Conservation (phyloP, 306 rosid genomes). For the Sicyos edulis region DNA sequence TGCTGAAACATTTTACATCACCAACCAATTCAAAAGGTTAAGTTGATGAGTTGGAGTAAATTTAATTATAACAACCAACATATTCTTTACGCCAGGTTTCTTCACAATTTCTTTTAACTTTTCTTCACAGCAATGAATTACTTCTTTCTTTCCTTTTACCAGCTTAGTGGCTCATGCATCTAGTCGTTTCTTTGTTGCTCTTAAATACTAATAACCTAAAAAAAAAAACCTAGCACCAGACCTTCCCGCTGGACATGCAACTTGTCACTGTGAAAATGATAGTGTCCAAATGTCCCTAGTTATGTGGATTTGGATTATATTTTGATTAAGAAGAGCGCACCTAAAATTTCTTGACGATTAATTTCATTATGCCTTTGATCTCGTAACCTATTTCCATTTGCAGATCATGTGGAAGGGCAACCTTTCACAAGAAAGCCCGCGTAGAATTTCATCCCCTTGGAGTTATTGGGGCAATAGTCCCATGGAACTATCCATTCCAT, state of each 20-base stretch:
- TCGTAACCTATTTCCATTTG: constrained; percentile 19
- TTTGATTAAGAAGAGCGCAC: neutral
- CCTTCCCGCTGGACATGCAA: neutral
- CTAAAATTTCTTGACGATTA: neutral
- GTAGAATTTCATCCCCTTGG: constrained; percentile 95
- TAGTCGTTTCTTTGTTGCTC: constrained; percentile 8
- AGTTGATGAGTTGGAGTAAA: too few species aligned
- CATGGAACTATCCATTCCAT: constrained; percentile 93
- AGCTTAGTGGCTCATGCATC: neutral
- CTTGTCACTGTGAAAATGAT: neutral
- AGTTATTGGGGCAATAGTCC: constrained; percentile 84
- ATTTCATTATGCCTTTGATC: neutral
- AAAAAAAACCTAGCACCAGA: too few species aligned
- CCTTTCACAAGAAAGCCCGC: constrained; percentile 75
- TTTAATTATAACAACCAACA: too few species aligned
- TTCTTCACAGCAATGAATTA: constrained; percentile 4
- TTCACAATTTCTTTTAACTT: neutral
- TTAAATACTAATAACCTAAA: neutral
- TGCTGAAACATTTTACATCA: too few species aligned
- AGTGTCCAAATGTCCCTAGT: neutral
- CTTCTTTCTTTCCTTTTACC: neutral
- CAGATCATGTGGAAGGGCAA: constrained; percentile 82
- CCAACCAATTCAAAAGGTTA: too few species aligned
- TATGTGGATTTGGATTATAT: constrained; percentile 7
- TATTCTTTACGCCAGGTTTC: neutral